Base-by-base conservation (phyloP, 768 basidiomycete genomes). In the Coprinopsis sp. region DNA sequence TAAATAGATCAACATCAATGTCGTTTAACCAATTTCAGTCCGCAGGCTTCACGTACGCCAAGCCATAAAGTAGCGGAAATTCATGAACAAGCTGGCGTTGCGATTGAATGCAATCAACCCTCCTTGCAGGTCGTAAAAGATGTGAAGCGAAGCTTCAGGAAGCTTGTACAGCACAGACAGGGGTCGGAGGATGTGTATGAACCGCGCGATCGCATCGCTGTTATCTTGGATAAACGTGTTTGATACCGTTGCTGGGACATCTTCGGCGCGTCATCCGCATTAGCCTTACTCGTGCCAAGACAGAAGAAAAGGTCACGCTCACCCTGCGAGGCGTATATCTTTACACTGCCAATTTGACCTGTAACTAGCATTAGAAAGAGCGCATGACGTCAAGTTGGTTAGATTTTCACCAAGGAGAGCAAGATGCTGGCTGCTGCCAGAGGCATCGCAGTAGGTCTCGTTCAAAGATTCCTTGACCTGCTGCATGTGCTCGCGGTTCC, bases 61-160 rank as follows among this genome's bases (percentile, higher is more conserved):
- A 40, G 84, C 78, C 58, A 88, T 76, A 51, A 80, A 93, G 61
- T 84, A 95, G 18, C 92, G 76, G 19, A 91, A 66, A 60, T 96
- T 98, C 49, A 96, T 64, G 65, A 91, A 98, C 13, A 98, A 73
- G 49, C 86, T 87, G 2, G 87, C 91, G 38, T 81, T 81, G 22
- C 92, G 73, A 62, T 97, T 99, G 72, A 99, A 98, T 1, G 93
- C 96, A 45, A 98, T 95, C 11, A 88, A 66, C 1, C 82, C 83
- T 1, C 95, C 94, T 4, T 70, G 67, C 18, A 73, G 60, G 58
- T 98, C 94, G 64, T 82, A 86, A 62, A 98, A 98, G 4, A 99
- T 76, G 55, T 95, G 90, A 48, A 96, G 55, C 37, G 84, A 85
- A 0, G 76, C 66, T 22, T 81, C 64, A 1, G 91, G 82, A 28